Evolutionary conservation across 805 yeast genomes (phyloP), one percentile per base, ranked within the genome.

Genomic region (Monosporozyma servazzii): DNA sequence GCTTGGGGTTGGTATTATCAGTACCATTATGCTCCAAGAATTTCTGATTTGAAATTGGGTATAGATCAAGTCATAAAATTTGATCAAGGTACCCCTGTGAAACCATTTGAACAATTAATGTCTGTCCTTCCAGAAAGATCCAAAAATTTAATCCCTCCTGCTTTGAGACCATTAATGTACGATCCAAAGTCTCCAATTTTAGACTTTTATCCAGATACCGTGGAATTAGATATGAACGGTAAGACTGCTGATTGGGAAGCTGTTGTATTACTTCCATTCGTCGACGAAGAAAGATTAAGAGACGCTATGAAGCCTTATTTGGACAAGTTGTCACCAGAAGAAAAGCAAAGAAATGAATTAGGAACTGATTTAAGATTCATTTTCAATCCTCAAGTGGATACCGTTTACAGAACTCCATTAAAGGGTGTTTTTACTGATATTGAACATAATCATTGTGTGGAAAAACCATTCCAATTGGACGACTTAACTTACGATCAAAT

Each of bases 211-310:
- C 99, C 99, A 2, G 76, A 77, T 52, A 88, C 87, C 53, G 96
- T 91, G 51, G 87, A 82, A 49, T 75, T 87, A 36, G 99, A 93
- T 71, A 76, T 81, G 78, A 93, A 93, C 65, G 99, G 98, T 44
- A 93, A 93, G 66, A 87, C 89, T 51, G 95, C 93, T 2, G 84
- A 88, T 48, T 93, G 99, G 99, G 98, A 93, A 71, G 97, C 97
- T 10, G 96, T 93, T 51, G 96, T 93, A 6, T 77, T 88, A 60
- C 77, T 93, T 53, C 83, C 95, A 5, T 93, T 93, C 74, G 97
- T 93, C 45, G 97, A 93, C 58, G 88, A 86, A 61, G 69, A 78
- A 30, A 76, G 93, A 54, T 75, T 93, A 51, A 71, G 84, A 31
- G 81, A 75, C 3, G 91, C 91, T 1, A 78, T 93, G 78, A 73